phyloP scores from a whole-genome alignment of 345 rosid genomes.

The Eucalyptus sp. region DNA sequence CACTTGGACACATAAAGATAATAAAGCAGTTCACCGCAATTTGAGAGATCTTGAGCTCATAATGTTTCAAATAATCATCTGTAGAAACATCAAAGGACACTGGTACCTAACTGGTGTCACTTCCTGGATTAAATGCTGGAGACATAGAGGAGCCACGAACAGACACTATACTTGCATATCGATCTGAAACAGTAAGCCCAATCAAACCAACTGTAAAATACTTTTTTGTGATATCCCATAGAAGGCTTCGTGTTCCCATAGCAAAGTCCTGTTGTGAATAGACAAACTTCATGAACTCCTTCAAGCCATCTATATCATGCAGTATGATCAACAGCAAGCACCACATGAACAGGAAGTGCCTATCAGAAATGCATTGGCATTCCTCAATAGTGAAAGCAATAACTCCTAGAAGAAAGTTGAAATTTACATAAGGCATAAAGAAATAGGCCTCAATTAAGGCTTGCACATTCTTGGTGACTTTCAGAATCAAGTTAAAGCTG shows the following conservation, averaged over 20 bases:
- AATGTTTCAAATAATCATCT: constrained; percentile 25
- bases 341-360: not conserved
- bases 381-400: not conserved
- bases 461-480: not conserved
- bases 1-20: not conserved
- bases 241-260: constrained; percentile 12
- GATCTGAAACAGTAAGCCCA: constrained; percentile 56
- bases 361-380: not conserved
- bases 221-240: constrained; percentile 46
- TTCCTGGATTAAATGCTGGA: constrained; percentile 35
- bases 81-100: not conserved
- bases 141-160: constrained; percentile 77
- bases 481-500: not conserved
- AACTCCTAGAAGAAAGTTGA: not conserved
- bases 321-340: not conserved
- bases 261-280: not conserved
- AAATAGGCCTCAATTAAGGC: not conserved
- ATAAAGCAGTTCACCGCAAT: not conserved
- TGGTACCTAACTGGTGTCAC: not conserved
- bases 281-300: not conserved
- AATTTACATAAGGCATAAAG: not conserved
- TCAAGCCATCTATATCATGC: not conserved
- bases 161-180: constrained; percentile 39
- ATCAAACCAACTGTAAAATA: constrained; percentile 45
- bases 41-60: not conserved